Evolutionary conservation across 495 filamentous ascomycete species (phyloP).

Genomic region (Neurospora terricola): DNA sequence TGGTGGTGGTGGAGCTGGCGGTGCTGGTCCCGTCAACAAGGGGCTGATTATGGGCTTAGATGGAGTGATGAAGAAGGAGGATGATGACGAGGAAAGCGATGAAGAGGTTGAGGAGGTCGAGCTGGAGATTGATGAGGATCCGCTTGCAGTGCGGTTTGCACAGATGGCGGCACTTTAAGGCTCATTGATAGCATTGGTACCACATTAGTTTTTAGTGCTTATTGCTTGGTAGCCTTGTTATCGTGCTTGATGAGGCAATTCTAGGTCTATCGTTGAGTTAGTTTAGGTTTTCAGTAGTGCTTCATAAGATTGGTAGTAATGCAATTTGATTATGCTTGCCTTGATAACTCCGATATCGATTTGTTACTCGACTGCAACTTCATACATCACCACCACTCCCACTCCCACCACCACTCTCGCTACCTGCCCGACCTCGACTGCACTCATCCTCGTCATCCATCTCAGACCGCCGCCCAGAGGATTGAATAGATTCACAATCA

Average conservation of each 20-base stretch:
- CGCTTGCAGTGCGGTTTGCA: not conserved
- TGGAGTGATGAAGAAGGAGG: not conserved
- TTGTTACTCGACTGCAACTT: not conserved
- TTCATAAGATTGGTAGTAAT: not conserved
- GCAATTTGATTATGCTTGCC: not conserved
- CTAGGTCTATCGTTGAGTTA: not conserved
- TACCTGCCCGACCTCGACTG: not conserved
- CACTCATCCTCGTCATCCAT: not conserved
- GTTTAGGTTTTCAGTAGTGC: not conserved
- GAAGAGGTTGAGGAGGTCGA: not conserved
- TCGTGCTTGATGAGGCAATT: not conserved
- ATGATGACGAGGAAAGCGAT: not conserved
- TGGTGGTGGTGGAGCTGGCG: not conserved
- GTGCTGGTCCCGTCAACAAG: not conserved
- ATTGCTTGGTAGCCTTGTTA: not conserved
- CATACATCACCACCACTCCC: not conserved
- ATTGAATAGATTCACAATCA: not conserved
- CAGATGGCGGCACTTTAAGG: not conserved
- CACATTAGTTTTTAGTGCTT: not conserved
- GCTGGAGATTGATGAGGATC: not conserved
- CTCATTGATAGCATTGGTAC: not conserved
- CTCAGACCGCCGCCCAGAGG: not conserved
- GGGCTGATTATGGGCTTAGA: not conserved
- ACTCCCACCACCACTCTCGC: not conserved
- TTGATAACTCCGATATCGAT: not conserved